Conservation (phyloP, 352 stramenopile species). For the Pythium diclinum region DNA sequence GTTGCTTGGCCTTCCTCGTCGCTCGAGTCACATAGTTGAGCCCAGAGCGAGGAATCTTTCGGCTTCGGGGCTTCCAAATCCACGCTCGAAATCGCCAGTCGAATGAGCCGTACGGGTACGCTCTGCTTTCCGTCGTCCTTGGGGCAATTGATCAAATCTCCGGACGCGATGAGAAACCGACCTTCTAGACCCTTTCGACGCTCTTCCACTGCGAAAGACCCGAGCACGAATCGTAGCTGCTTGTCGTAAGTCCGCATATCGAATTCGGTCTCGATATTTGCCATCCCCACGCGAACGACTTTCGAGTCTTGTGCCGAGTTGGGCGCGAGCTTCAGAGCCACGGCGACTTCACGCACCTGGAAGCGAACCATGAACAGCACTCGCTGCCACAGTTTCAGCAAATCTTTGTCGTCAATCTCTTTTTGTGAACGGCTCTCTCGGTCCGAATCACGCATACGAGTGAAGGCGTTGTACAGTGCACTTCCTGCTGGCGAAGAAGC, state of each 20-base stretch:
- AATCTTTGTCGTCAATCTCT: constrained; percentile 42
- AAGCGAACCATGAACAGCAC: constrained; percentile 26
- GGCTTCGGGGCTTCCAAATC: constrained; percentile 54
- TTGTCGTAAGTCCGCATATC: constrained; percentile 67
- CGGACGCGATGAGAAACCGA: constrained; percentile 55
- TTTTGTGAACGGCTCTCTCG: constrained; percentile 29
- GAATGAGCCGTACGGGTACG: constrained; percentile 49
- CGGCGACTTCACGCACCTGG: constrained; percentile 41
- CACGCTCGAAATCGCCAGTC: constrained; percentile 71
- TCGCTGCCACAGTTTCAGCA: constrained; percentile 79
- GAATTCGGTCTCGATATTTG: constrained; percentile 62
- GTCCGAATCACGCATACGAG: constrained; percentile 12
- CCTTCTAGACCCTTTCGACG: not conserved
- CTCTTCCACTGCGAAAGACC: constrained; percentile 73
- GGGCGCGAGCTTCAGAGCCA: constrained; percentile 13
- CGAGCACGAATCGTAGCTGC: constrained; percentile 64
- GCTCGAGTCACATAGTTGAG: constrained; percentile 22
- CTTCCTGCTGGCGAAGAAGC: constrained; percentile 7
- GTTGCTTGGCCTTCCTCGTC: not conserved
- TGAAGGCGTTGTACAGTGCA: constrained; percentile 14
- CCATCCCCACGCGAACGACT: constrained; percentile 47
- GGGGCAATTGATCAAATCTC: constrained; percentile 18
- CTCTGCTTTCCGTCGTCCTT: not conserved
- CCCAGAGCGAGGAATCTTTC: constrained; percentile 52
- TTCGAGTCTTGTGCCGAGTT: constrained; percentile 26